Conservation (phyloP, 352 stramenopile genomes). For the Pythium apleroticum region DNA sequence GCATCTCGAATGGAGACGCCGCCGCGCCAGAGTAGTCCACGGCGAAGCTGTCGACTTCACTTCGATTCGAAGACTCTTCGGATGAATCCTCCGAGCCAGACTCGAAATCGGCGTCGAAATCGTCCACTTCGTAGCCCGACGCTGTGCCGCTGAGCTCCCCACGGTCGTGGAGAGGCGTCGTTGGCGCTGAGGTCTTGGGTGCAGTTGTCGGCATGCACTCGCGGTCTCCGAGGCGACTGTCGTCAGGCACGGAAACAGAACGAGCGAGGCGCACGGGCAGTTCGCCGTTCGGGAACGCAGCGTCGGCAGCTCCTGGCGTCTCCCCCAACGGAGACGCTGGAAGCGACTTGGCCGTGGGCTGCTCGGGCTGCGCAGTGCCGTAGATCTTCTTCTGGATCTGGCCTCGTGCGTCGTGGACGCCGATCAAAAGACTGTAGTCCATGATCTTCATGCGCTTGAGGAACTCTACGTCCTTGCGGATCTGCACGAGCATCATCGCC, state of each 20-base stretch:
- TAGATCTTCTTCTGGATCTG: conserved; percentile 58
- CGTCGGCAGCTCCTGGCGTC: conserved; percentile 6
- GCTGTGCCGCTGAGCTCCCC: conserved; percentile 8
- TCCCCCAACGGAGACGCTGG: conserved; percentile 38
- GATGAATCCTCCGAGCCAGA: conserved; percentile 14
- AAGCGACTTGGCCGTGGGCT: conserved; percentile 35
- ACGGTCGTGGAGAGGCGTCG: not conserved
- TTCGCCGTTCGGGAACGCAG: conserved; percentile 21
- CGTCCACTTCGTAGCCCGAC: conserved; percentile 3
- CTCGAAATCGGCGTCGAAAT: conserved; percentile 19
- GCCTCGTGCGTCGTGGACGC: conserved; percentile 83
- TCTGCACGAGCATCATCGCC: conserved; percentile 80
- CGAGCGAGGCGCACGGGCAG: conserved; percentile 28
- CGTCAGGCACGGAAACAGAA: conserved; percentile 30
- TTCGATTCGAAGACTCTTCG: conserved; percentile 10
- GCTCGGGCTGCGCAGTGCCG: conserved; percentile 26
- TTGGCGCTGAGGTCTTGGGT: not conserved
- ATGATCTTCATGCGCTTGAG: conserved; percentile 94
- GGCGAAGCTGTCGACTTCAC: conserved; percentile 18
- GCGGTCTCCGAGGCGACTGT: conserved; percentile 5
- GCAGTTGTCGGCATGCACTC: conserved; percentile 16
- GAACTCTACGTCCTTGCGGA: conserved; percentile 90
- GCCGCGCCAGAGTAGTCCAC: conserved; percentile 6
- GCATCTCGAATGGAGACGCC: conserved; percentile 6
- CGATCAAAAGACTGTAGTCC: conserved; percentile 93